phyloP scores from a whole-genome alignment of 2,329 filamentous ascomycete species.

The Colletotrichum spaethianum region DNA sequence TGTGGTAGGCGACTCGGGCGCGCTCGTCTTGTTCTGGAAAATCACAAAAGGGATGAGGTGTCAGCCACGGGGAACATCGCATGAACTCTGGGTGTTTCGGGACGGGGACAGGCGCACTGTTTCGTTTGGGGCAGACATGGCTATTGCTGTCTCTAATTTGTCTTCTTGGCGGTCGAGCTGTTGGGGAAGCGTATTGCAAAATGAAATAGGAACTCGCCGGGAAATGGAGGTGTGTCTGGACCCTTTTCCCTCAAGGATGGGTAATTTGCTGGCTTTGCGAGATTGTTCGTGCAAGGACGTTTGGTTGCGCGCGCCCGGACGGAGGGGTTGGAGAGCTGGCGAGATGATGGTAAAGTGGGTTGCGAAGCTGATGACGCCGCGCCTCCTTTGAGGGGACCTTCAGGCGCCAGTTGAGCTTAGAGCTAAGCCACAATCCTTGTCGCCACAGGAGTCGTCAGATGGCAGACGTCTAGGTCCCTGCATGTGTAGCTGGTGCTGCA shows the following conservation, averaged over 20 bases:
- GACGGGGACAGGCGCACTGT: constrained; percentile 57
- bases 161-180: constrained; percentile 6
- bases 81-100: constrained; percentile 41
- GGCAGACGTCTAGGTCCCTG: constrained; percentile 16
- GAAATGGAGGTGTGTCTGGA: constrained; percentile 13
- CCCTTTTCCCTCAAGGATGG: constrained; percentile 2
- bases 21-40: constrained; percentile 61
- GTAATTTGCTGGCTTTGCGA: constrained; percentile 30
- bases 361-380: constrained; percentile 44
- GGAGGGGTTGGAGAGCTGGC: constrained; percentile 41
- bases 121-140: constrained; percentile 60
- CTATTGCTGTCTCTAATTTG: constrained; percentile 40
- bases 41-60: constrained; percentile 30
- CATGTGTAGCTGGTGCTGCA: not conserved
- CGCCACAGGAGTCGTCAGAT: constrained; percentile 30
- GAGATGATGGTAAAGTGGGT: constrained; percentile 43
- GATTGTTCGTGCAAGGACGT: constrained; percentile 36
- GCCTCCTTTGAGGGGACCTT: constrained; percentile 12
- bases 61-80: constrained; percentile 40
- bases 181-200: not conserved
- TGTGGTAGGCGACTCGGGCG: constrained; percentile 76
- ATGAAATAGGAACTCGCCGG: constrained; percentile 1
- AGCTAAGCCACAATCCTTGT: constrained; percentile 36
- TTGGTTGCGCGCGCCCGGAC: constrained; percentile 32
- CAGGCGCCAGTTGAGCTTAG: constrained; percentile 24